Evolutionary conservation across 805 yeast species (phyloP).

Genomic region (Monosporozyma unispora): DNA sequence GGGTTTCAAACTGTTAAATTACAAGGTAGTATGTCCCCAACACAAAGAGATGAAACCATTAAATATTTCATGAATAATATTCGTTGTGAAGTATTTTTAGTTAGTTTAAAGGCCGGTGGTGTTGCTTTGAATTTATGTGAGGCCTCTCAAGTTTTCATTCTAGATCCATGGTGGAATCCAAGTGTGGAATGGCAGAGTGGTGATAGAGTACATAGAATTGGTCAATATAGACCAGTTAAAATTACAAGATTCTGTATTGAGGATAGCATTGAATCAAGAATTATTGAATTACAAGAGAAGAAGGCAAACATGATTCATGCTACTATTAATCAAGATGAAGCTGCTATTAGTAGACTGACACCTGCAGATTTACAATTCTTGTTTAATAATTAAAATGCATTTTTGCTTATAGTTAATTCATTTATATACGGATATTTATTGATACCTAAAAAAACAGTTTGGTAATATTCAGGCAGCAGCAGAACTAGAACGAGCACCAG

Average conservation of each 20-base stretch:
- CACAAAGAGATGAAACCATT: constrained; percentile 87
- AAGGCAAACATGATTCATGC: constrained; percentile 98
- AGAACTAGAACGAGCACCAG: constrained; percentile 68
- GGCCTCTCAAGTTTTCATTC: constrained; percentile 88
- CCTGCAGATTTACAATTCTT: constrained; percentile 93
- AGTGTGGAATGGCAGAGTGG: constrained; percentile 97
- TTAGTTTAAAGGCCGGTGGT: constrained; percentile 96
- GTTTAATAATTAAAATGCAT: constrained; percentile 59
- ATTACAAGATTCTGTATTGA: constrained; percentile 90
- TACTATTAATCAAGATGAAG: constrained; percentile 85
- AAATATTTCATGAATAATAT: constrained; percentile 88
- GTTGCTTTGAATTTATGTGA: constrained; percentile 94
- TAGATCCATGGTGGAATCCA: constrained; percentile 99
- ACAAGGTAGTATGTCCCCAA: constrained; percentile 96
- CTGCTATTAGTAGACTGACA: constrained; percentile 78
- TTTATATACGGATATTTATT: not conserved
- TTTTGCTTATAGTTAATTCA: not conserved
- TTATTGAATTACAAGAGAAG: constrained; percentile 91
- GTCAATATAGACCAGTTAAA: constrained; percentile 89
- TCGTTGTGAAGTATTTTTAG: constrained; percentile 85
- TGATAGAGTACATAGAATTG: constrained; percentile 96
- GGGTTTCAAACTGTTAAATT: constrained; percentile 91
- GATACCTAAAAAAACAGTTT: not conserved
- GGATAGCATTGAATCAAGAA: constrained; percentile 93
- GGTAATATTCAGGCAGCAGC: constrained; percentile 23